Evolutionary conservation across 352 stramenopile genomes (phyloP).

Genomic region (Phytophthora constricta): DNA sequence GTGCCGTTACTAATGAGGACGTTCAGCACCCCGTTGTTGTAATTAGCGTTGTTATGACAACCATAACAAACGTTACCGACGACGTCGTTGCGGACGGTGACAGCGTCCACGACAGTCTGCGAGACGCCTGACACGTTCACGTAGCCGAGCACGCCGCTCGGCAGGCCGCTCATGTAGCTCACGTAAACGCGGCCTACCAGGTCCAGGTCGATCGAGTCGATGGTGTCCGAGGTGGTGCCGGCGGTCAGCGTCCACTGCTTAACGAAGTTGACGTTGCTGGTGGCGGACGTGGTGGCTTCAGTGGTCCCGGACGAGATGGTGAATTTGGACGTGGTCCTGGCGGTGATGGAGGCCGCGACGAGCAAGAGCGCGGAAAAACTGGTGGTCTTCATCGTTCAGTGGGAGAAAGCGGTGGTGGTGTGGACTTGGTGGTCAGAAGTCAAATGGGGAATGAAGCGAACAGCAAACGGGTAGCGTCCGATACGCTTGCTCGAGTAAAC

Average conservation of each 20-base stretch:
- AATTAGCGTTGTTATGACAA: not conserved
- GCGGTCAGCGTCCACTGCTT: slow-evolving; percentile 23
- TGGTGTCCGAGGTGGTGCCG: not conserved
- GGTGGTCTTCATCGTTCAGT: not conserved
- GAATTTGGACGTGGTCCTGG: not conserved
- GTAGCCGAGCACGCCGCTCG: slow-evolving; percentile 12
- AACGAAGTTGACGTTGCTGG: not conserved
- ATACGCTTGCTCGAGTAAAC: too few relatives aligned
- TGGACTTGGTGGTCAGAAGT: not conserved
- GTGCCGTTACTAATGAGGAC: slow-evolving; percentile 9
- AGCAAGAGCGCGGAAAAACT: not conserved
- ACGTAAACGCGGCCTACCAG: slow-evolving; percentile 10
- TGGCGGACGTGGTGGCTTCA: not conserved
- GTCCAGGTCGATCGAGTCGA: slow-evolving; percentile 13
- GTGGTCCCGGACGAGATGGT: slow-evolving; percentile 2
- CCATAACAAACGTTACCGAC: not conserved
- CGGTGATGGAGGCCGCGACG: not conserved
- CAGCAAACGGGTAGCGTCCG: too few relatives aligned
- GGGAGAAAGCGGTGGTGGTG: not conserved
- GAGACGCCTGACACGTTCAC: slow-evolving; percentile 15
- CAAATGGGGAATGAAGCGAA: slow-evolving; percentile 1
- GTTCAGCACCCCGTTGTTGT: not conserved
- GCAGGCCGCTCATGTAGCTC: slow-evolving; percentile 1
- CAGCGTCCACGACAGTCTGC: slow-evolving; percentile 4
- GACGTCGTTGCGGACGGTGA: slow-evolving; percentile 4